These are phyloP conservation scores for Sporothrix luriei DNA, from an alignment of 2,329 filamentous ascomycete species.

Conservation along the genomic window DNA sequence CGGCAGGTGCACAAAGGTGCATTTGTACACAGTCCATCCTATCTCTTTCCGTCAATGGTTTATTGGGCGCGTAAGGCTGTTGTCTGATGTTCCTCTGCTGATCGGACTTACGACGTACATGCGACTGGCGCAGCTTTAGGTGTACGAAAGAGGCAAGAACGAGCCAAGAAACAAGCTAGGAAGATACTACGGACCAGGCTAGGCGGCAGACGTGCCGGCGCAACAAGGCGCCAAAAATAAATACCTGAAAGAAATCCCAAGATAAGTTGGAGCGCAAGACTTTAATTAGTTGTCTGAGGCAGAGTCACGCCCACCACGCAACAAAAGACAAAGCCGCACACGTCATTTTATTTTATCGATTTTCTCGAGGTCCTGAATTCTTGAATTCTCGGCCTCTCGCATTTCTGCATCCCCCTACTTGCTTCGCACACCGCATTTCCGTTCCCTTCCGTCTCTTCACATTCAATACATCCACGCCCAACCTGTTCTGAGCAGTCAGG, in stretches of 20 bases:
- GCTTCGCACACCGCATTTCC: slow-evolving; percentile 22
- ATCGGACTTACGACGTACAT: slow-evolving; percentile 18
- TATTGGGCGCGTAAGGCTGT: slow-evolving; percentile 18
- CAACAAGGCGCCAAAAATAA: background rate
- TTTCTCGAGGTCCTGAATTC: background rate
- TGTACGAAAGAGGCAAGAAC: background rate
- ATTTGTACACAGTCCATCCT: background rate
- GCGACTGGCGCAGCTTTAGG: slow-evolving; percentile 7
- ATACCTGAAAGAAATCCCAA: background rate
- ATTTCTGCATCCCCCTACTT: background rate
- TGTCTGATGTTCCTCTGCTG: background rate
- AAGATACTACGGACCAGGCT: background rate
- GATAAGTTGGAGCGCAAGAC: background rate
- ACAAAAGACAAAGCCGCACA: slow-evolving; percentile 11
- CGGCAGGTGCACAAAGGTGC: background rate
- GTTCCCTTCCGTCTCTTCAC: background rate
- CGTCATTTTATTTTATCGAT: slow-evolving; percentile 17
- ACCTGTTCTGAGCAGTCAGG: background rate
- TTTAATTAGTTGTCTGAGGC: background rate
- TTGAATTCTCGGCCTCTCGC: slow-evolving; percentile 6
- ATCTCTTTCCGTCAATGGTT: background rate
- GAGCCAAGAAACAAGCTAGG: background rate
- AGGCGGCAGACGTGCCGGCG: background rate
- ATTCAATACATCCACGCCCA: slow-evolving; percentile 12
- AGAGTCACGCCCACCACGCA: background rate